Conservation (phyloP, 495 filamentous ascomycete genomes). For the Penicillium maclennaniae region DNA sequence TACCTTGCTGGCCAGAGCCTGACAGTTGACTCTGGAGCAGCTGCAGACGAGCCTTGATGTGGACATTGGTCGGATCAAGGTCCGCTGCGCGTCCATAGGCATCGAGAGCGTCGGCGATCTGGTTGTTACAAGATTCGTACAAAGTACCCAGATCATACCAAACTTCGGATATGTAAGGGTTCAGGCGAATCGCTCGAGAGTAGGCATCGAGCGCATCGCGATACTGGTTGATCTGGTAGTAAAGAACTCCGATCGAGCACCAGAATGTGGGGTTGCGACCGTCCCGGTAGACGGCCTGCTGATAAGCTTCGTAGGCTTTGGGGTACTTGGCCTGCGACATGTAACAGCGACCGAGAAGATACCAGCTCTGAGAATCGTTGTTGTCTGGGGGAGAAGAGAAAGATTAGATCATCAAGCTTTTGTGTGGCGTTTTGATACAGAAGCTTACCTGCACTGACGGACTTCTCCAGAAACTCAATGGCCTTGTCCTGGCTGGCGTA, state of each 20-base stretch:
- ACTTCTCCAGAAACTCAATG: constrained; percentile 97
- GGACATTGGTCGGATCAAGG: constrained; percentile 85
- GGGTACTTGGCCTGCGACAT: constrained; percentile 99
- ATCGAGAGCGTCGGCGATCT: constrained; percentile 93
- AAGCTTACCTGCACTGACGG: constrained; percentile 79
- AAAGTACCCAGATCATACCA: constrained; percentile 98
- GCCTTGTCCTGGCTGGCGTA: constrained; percentile 91
- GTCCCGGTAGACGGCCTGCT: constrained; percentile 97
- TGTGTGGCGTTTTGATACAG: neutral
- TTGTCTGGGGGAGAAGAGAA: constrained; percentile 56
- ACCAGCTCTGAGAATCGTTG: constrained; percentile 96
- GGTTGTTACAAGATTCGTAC: constrained; percentile 99
- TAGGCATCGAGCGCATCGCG: constrained; percentile 98
- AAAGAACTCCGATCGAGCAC: constrained; percentile 99
- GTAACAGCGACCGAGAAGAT: constrained; percentile 94
- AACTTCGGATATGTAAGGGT: constrained; percentile 98
- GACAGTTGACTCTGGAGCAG: constrained; percentile 75
- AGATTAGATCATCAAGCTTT: neutral
- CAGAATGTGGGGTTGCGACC: constrained; percentile 98
- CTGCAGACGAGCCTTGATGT: constrained; percentile 93
- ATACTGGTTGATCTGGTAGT: constrained; percentile 99
- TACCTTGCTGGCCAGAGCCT: constrained; percentile 65
- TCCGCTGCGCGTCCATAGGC: constrained; percentile 94
- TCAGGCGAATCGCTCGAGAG: constrained; percentile 93
- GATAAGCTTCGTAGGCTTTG: constrained; percentile 98